Base-by-base conservation (phyloP, 768 basidiomycete species). In the Podaxis sp. region DNA sequence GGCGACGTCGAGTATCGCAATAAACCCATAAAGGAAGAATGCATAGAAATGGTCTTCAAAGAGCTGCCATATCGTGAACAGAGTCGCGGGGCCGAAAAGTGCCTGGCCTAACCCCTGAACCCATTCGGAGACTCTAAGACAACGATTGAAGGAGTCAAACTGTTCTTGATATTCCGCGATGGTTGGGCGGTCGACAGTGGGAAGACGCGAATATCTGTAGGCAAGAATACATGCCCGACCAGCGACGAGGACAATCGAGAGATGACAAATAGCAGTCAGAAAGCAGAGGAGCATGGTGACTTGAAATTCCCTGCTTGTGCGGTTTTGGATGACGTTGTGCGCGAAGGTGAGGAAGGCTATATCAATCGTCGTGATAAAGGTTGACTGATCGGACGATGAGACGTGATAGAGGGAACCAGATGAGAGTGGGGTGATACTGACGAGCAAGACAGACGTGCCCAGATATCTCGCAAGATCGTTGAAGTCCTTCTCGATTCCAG, bases 341-440 rank as follows among this genome's bases (percentile, higher is more conserved):
- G 59, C 52, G 11, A 60, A 37, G 6, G 52, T 44, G 24, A 60
- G 51, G 52, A 60, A 60, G 26, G 59, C 11, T 10, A 53, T 53
- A 11, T 20, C 28, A 4, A 60, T 22, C 2, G 52, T 41, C 8
- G 59, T 37, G 15, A 53, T 44, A 38, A 60, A 60, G 20, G 38
- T 53, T 12, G 59, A 60, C 59, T 60, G 36, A 1, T 10, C 7
- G 33, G 12, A 36, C 8, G 24, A 44, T 40, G 38, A 51, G 38
- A 33, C 10, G 22, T 33, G 13, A 15, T 33, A 24, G 17, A 3
- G 17, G n/a, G 17, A 17, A 20, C 38, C 20, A 11, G 5, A 49
- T 36, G 26, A 20, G 17, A 17, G 11, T 8, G n/a, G 4, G 22
- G 4, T 11, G 8, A 24, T 20, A 58, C 56, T 37, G 15, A 58